Conservation (phyloP, 2,329 filamentous ascomycete species). For the Plectosphaerella plurivora region DNA sequence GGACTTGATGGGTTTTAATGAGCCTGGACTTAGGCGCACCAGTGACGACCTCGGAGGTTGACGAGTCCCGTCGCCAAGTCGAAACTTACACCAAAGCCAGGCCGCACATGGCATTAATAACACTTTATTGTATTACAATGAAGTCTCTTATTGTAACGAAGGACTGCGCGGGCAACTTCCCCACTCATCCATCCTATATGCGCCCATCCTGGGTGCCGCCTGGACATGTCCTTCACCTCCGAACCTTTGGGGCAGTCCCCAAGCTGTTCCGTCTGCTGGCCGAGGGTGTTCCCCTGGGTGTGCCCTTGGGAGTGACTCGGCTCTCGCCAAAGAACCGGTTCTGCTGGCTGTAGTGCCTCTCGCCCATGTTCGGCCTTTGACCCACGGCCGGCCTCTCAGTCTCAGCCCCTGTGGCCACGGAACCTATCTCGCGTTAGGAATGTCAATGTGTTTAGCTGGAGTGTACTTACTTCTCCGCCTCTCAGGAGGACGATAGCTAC, state of each 20-base stretch:
- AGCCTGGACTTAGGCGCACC: too few relatives aligned
- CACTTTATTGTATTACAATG: too few relatives aligned
- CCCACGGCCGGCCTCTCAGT: background rate
- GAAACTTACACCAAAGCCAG: too few relatives aligned
- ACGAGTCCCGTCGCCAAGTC: too few relatives aligned
- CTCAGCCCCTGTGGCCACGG: constrained; percentile 11
- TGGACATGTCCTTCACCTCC: background rate
- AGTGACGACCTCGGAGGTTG: too few relatives aligned
- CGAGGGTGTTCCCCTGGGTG: constrained; percentile 30
- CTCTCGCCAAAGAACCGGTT: constrained; percentile 36
- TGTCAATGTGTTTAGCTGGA: too few relatives aligned
- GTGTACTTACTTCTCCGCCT: constrained; percentile 13
- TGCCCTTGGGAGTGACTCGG: constrained; percentile 31
- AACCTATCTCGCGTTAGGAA: constrained; percentile 16
- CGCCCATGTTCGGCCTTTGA: constrained; percentile 11
- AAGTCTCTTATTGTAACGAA: too few relatives aligned
- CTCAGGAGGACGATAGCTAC: constrained; percentile 10
- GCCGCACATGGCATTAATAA: too few relatives aligned
- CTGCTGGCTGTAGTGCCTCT: constrained; percentile 30
- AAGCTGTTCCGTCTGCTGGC: constrained; percentile 22
- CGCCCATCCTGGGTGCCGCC: too few relatives aligned
- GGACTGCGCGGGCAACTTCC: too few relatives aligned
- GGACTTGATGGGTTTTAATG: too few relatives aligned
- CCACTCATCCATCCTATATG: too few relatives aligned
- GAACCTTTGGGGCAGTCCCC: background rate